Percentiles rank a stretch among this genome's conserved stretches.
Conservation (phyloP, 2,329 filamentous ascomycete species). For the Xylaria arbuscula region DNA sequence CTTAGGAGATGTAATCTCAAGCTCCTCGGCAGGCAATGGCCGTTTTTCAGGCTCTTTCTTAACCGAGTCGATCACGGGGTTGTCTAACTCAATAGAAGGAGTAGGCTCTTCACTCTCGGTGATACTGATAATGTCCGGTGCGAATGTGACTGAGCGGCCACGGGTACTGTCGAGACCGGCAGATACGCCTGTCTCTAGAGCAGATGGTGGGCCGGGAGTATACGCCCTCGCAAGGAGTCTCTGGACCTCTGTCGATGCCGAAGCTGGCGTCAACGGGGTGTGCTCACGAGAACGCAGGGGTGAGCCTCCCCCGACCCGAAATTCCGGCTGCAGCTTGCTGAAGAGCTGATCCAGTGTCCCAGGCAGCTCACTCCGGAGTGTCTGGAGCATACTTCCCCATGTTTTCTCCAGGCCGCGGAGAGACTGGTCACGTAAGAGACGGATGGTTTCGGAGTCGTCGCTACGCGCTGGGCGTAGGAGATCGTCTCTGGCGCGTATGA, state of each 20-base stretch:
- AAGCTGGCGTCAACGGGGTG: neutral
- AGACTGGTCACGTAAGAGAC: neutral
- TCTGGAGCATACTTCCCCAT: conserved; percentile 14
- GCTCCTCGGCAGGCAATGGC: neutral
- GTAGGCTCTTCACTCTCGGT: neutral
- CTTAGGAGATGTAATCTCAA: neutral
- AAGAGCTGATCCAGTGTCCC: conserved; percentile 26
- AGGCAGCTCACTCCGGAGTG: conserved; percentile 23
- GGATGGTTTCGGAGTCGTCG: conserved; percentile 4
- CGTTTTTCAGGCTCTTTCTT: conserved; percentile 17
- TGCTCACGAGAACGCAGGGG: neutral
- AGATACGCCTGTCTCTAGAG: neutral
- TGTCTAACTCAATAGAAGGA: neutral
- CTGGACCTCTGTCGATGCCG: neutral
- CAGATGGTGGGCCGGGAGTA: neutral
- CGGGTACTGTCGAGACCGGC: neutral
- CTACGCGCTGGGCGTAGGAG: conserved; percentile 4
- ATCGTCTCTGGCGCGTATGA: conserved; percentile 17
- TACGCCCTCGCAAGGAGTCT: neutral
- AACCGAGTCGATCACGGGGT: neutral
- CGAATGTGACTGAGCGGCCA: neutral
- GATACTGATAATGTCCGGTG: neutral
- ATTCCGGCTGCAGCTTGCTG: conserved; percentile 16
- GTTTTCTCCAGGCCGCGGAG: conserved; percentile 8
- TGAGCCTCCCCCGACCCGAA: neutral